phyloP scores from a whole-genome alignment of 768 basidiomycete species.

The Cyclocybe aegerita region DNA sequence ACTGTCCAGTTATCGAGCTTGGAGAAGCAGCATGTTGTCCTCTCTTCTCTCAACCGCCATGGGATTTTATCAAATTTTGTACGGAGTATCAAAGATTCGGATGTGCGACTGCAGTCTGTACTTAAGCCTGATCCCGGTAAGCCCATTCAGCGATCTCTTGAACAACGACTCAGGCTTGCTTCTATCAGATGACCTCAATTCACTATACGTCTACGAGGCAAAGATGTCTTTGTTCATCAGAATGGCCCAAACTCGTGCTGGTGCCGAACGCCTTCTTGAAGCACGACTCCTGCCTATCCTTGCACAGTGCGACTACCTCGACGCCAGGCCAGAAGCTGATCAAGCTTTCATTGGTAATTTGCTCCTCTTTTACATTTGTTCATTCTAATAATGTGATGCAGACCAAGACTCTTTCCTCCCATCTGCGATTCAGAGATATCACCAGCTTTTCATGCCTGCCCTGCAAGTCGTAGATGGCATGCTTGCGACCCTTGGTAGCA shows the following conservation, averaged over 20 bases:
- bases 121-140: slow-evolving; percentile 89
- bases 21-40: slow-evolving; percentile 66
- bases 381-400: slow-evolving; percentile 22
- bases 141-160: slow-evolving; percentile 16
- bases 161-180: not conserved
- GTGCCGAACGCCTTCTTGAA: slow-evolving; percentile 84
- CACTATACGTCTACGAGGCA: slow-evolving; percentile 92
- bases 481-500: slow-evolving; percentile 72
- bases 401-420: slow-evolving; percentile 88
- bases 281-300: slow-evolving; percentile 72
- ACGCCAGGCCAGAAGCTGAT: slow-evolving; percentile 80
- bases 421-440: slow-evolving; percentile 84
- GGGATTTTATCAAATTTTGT: slow-evolving; percentile 85
- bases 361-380: not conserved
- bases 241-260: slow-evolving; percentile 78
- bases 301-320: slow-evolving; percentile 84
- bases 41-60: slow-evolving; percentile 60
- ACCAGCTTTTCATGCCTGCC: slow-evolving; percentile 86
- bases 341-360: slow-evolving; percentile 76
- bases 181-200: slow-evolving; percentile 77
- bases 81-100: slow-evolving; percentile 79
- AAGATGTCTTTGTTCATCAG: slow-evolving; percentile 90
- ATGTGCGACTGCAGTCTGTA: slow-evolving; percentile 68
- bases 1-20: slow-evolving; percentile 68
- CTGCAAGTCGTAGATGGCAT: slow-evolving; percentile 80